These are phyloP conservation scores for Colletotrichum agaves DNA, from an alignment of 2,329 filamentous ascomycete genomes.

Conservation along the genomic window DNA sequence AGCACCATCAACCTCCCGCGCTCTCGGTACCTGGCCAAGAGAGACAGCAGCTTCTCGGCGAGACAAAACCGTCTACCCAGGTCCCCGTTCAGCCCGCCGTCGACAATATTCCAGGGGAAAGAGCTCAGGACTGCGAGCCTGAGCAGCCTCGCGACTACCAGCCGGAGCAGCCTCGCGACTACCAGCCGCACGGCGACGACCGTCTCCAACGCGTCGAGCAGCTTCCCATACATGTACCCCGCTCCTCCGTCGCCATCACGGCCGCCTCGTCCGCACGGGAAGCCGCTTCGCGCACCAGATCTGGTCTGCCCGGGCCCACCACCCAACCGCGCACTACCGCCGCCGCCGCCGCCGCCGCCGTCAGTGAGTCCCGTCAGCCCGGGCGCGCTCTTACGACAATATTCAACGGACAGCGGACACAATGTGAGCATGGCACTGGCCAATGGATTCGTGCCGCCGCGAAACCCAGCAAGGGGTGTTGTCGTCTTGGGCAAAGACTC, in stretches of 20 bases:
- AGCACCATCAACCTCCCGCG: constrained; percentile 45
- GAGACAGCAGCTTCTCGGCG: constrained; percentile 49
- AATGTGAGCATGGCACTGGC: constrained; percentile 33
- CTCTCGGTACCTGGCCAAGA: constrained; percentile 52
- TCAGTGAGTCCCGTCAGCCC: constrained; percentile 16
- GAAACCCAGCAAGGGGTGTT: constrained; percentile 35
- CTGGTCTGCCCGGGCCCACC: constrained; percentile 54
- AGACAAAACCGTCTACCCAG: constrained; percentile 44
- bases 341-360: constrained; percentile 41
- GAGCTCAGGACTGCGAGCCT: constrained; percentile 23
- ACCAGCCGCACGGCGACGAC: constrained; percentile 21
- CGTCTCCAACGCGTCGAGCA: constrained; percentile 11
- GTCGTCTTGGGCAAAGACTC: constrained; percentile 40
- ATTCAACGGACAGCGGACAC: constrained; percentile 17
- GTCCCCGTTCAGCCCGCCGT: neutral
- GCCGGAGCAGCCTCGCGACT: neutral
- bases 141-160: constrained; percentile 31
- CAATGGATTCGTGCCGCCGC: constrained; percentile 31
- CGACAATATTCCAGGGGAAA: neutral
- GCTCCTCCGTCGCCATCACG: constrained; percentile 47
- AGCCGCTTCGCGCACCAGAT: constrained; percentile 50
- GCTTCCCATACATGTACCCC: neutral
- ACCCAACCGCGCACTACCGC: constrained; percentile 56
- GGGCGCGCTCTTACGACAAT: neutral
- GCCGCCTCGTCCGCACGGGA: constrained; percentile 50